These are phyloP conservation scores for Salvia splendens DNA, from an alignment of 257 asterid genomes.

Conservation along the genomic window DNA sequence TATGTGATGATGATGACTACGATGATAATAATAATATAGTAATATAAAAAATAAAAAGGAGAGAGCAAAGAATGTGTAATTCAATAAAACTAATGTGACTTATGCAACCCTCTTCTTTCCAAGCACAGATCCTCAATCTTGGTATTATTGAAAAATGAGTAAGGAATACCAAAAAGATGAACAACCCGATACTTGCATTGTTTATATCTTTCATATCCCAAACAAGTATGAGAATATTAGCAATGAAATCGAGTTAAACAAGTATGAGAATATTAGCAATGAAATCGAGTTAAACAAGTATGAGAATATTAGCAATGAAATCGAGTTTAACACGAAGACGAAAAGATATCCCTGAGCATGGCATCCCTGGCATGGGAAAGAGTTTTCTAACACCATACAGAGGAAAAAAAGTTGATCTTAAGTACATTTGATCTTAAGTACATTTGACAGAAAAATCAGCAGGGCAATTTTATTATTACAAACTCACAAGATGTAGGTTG, in stretches of 20 bases:
- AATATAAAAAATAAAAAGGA: too few species aligned
- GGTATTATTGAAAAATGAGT: conserved; percentile 5
- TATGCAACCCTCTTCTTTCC: conserved; percentile 1
- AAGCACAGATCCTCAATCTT: conserved; percentile 1
- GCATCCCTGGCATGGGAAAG: conserved; percentile 24
- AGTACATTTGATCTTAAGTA: conserved; percentile 24
- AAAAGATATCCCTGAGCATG: conserved; percentile 10
- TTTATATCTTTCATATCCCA: conserved; percentile 4
- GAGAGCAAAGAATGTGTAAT: neutral
- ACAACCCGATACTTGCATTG: conserved; percentile 1
- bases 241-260: conserved; percentile 9
- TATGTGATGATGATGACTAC: too few species aligned
- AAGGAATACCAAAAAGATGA: conserved; percentile 15
- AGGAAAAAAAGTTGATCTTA: conserved; percentile 2
- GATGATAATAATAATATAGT: too few species aligned
- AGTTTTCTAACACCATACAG: conserved; percentile 22
- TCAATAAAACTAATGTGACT: neutral
- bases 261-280: conserved; percentile 7
- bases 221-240: conserved; percentile 8
- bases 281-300: conserved; percentile 10
- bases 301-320: conserved; percentile 12
- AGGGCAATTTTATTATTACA: conserved; percentile 25
- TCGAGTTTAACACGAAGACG: neutral
- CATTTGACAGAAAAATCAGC: conserved; percentile 19
- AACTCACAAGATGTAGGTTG: conserved; percentile 24